Conservation (phyloP, 345 rosid species). For the Eucalyptus polybractea region DNA sequence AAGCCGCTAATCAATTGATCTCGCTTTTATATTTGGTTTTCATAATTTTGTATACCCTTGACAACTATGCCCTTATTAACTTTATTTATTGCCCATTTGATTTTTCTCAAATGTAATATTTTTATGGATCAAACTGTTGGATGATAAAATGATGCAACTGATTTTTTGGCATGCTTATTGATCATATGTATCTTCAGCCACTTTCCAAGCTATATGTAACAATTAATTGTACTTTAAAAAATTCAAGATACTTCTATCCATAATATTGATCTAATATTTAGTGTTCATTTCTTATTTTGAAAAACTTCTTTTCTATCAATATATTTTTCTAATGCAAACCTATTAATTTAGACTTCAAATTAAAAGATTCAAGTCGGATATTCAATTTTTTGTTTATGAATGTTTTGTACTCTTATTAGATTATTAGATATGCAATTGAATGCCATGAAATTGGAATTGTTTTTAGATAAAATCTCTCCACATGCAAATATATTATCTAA, state of each 20-base stretch:
- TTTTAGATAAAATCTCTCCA: no score
- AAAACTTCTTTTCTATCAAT: background rate
- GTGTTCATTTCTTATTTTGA: background rate
- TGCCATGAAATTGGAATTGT: no score
- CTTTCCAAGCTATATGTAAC: background rate
- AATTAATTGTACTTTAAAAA: background rate
- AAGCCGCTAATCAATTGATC: background rate
- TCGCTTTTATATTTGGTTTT: background rate
- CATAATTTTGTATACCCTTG: background rate
- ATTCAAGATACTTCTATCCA: background rate
- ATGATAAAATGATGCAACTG: background rate
- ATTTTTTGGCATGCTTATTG: background rate
- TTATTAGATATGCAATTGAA: background rate
- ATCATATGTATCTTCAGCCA: background rate
- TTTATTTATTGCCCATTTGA: background rate
- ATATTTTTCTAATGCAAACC: background rate
- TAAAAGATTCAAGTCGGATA: background rate
- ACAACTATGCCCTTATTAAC: background rate
- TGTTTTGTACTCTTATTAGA: background rate
- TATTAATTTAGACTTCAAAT: background rate
- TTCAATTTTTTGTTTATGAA: background rate
- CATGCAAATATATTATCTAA: no score
- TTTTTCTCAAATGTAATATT: background rate
- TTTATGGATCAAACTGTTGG: no score
- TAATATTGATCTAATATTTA: background rate